Base-by-base conservation (phyloP, 2,329 filamentous ascomycete species). In the Nigrospora osmanthi region DNA sequence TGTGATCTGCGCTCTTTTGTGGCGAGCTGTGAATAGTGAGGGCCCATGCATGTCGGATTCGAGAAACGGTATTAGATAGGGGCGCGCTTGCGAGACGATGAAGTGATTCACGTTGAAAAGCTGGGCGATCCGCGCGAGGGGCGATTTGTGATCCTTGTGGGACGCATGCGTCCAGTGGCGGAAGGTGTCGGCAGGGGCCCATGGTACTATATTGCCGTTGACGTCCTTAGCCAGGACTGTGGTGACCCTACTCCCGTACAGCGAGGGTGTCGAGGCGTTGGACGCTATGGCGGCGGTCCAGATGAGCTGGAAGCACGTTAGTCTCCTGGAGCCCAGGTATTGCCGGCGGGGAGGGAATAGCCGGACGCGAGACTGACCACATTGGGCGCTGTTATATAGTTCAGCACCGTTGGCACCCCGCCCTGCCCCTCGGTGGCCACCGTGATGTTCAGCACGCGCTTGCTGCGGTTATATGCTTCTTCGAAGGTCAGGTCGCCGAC, bases 81-180 rank as follows among this genome's bases (percentile, higher is more conserved):
- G 91, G 3, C 90, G 78, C 1, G 91, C 89, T 68, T 96, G 91
- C 52, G 87, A 93, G 53, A 97, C 82, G 52, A 97, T 89, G 66
- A 94, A 96, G 69, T 96, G 90, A 60, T 95, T 94, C 43, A 94
- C 87, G 60, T 94, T 94, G 74, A 93, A 93, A 11, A 91, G 77
- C 65, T 91, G 85, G 7, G 85, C 80, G 30, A 93, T 82, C 35
- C 87, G 79, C 44, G 80, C 75, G 1, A 93, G 74, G 2, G 76
- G 77, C 1, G 75, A 75, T 15, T 33, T 44, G 36, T 80, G 80
- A 49, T 87, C 82, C 36, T 75, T 74, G 61, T 85, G 82, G 7
- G 75, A 78, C 16, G 77, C 75, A 47, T 79, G 74, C 6, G 81
- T 81, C 76, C 82, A 86, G 37, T 85, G 78, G n/a, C 73, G 76